Base-by-base conservation (phyloP, 164 flowering plant species). In the Aristolochia fimbriata region DNA sequence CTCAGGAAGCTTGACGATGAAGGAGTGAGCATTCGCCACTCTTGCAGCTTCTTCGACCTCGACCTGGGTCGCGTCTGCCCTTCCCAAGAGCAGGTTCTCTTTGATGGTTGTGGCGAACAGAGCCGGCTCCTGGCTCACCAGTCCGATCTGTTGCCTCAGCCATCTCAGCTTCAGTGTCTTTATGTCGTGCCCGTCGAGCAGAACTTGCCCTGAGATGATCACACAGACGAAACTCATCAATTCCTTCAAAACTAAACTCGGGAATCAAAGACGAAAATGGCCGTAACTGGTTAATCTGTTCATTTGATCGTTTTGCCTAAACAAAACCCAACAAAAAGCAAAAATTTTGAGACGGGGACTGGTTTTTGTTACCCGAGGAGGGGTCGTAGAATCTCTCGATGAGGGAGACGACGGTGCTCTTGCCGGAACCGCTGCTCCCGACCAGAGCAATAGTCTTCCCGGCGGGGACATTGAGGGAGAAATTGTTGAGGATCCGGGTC, bases 111-210 rank as follows among this genome's bases (percentile, higher is more conserved):
- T 88, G 6, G 99, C 99, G 67, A 93, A 93, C 27, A 93, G 70
- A 12, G 96, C 94, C 12, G 99, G 99, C 62, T 93, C 99, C 76
- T 93, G 99, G 76, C 99, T 90, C 59, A 93, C 96, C 12, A 93
- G 86, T 37, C 99, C 97, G 48, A 93, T 86, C 67, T 93, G 97
- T 72, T 93, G 87, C 73, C 99, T 83, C 71, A 93, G 68, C 99
- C 99, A 90, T 64, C 83, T 76, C 62, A 93, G 69, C 71, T 81
- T 85, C 65, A 93, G 62, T 45, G 81, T 72, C 80, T 80, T 90
- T 63, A 93, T 82, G 78, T 90, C 92, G 69, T 83, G 80, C 68
- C 99, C 96, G 71, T 93, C 99, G n/a, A 93, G 71, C 72, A 86
- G 64, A 62, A 93, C 83, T 80, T 89, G 78, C 23, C 98, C 98